Evolutionary conservation across 2,329 filamentous ascomycete species (phyloP).

Genomic region (Phialocephala subalpina): DNA sequence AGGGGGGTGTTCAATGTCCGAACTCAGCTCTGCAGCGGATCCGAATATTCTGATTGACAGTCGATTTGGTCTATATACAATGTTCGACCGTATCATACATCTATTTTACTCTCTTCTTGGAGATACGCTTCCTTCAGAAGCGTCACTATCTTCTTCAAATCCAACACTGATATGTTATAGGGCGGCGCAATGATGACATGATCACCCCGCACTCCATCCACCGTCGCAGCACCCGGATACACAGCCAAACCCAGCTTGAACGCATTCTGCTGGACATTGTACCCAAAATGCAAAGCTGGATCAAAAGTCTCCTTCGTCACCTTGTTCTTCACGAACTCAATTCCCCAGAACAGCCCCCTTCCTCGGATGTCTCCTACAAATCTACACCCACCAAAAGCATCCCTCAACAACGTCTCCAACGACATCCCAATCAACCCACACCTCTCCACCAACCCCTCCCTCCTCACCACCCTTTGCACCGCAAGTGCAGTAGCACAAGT

Average conservation of each 20-base stretch:
- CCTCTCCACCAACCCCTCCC: too few relatives aligned
- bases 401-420: too few relatives aligned
- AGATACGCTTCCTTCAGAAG: neutral
- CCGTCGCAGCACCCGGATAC: conserved; percentile 63
- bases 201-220: conserved; percentile 62
- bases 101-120: conserved; percentile 2
- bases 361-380: conserved; percentile 54
- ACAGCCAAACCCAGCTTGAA: conserved; percentile 49
- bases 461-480: too few relatives aligned
- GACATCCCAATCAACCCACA: too few relatives aligned
- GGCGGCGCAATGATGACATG: conserved; percentile 67
- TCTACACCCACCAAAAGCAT: conserved; percentile 48
- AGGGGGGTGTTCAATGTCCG: too few relatives aligned
- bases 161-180: conserved; percentile 56
- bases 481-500: too few relatives aligned
- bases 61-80: neutral
- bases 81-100: neutral
- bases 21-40: too few relatives aligned
- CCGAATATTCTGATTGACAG: neutral
- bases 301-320: conserved; percentile 53
- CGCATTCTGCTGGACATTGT: conserved; percentile 54
- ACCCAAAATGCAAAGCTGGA: conserved; percentile 49
- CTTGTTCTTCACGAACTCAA: neutral
- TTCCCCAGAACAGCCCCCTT: too few relatives aligned
- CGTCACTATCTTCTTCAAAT: conserved; percentile 5